Conservation (phyloP, 2,329 filamentous ascomycete species). For the Trichoderma sp. region DNA sequence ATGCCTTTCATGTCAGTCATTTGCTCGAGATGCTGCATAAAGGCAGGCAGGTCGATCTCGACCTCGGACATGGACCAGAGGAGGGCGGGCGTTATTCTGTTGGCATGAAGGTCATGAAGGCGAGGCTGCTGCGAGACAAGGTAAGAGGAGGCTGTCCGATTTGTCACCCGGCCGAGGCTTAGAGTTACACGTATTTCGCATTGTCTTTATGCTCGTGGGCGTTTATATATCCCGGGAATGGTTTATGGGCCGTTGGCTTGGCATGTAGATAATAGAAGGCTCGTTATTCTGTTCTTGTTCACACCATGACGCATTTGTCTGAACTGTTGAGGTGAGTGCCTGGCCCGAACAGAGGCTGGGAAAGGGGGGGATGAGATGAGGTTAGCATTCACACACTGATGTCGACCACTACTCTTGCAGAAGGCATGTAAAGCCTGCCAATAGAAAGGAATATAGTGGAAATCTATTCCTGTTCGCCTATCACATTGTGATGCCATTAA, state of each 20-base stretch:
- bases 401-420: neutral
- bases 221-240: constrained; percentile 24
- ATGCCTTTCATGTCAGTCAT: constrained; percentile 78
- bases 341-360: neutral
- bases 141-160: constrained; percentile 67
- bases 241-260: neutral
- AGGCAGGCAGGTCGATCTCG: constrained; percentile 50
- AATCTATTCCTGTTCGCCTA: constrained; percentile 13
- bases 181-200: neutral
- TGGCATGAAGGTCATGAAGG: constrained; percentile 84
- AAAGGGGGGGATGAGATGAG: neutral
- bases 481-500: constrained; percentile 1
- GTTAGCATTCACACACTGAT: neutral
- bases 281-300: neutral
- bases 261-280: neutral
- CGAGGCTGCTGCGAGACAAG: constrained; percentile 72
- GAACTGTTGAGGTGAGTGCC: neutral
- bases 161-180: constrained; percentile 44
- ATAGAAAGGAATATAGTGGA: neutral
- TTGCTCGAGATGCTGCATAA: constrained; percentile 59
- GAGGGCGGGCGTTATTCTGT: constrained; percentile 63
- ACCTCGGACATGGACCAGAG: constrained; percentile 49
- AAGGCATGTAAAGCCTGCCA: constrained; percentile 1
- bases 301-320: neutral
- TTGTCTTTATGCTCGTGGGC: constrained; percentile 17